Percentiles rank a stretch among this genome's conserved stretches.
Conservation (phyloP, 768 basidiomycete species). For the Suillus placidus region DNA sequence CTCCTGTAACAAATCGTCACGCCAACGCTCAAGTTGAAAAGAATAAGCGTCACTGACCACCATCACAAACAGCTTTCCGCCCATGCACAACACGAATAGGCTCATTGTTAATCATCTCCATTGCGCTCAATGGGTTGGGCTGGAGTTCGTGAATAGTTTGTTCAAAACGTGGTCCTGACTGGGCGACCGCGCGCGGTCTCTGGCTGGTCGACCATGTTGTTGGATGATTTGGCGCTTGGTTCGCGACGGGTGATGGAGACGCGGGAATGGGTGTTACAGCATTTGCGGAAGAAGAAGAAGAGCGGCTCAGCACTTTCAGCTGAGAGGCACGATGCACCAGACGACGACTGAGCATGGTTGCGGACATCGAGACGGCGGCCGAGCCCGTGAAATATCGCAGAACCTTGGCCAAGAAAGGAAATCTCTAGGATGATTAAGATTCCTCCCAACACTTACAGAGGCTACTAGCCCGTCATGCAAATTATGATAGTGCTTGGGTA, state of each 20-base stretch:
- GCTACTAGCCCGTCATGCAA: not conserved
- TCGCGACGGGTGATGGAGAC: conserved; percentile 37
- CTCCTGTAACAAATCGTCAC: conserved; percentile 54
- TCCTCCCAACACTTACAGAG: not conserved
- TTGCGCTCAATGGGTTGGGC: conserved; percentile 87
- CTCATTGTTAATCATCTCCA: conserved; percentile 86
- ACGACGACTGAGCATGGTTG: conserved; percentile 33
- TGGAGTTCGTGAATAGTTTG: conserved; percentile 88
- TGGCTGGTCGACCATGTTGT: conserved; percentile 88
- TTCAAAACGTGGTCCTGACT: conserved; percentile 83
- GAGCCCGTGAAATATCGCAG: conserved; percentile 4
- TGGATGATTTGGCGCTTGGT: conserved; percentile 84
- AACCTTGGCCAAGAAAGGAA: conserved; percentile 21
- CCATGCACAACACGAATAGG: conserved; percentile 81
- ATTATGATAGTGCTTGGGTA: not conserved
- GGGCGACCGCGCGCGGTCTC: conserved; percentile 60
- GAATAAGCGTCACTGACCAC: conserved; percentile 63
- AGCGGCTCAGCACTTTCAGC: conserved; percentile 20
- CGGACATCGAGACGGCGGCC: conserved; percentile 11
- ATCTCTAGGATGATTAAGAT: not conserved
- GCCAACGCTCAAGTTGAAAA: conserved; percentile 7
- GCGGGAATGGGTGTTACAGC: conserved; percentile 17
- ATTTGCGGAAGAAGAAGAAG: conserved; percentile 24
- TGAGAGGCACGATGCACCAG: conserved; percentile 23
- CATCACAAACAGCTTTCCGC: conserved; percentile 91